phyloP scores from a whole-genome alignment of 345 rosid genomes.

The Eucalyptus victrix region DNA sequence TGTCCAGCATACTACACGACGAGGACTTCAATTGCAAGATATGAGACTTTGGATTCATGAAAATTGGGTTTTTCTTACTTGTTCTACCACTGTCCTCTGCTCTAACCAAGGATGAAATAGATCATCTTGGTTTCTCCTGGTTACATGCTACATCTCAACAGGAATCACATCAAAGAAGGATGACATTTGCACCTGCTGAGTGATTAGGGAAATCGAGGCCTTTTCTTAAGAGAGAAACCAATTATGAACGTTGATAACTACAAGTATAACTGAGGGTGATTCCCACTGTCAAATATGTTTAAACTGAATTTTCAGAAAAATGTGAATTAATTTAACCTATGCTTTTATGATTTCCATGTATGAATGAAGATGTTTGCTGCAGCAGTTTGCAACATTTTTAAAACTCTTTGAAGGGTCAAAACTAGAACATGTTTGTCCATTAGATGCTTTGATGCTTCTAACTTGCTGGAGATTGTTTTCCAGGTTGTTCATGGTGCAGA shows the following conservation, averaged over 20 bases:
- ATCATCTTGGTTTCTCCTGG: not conserved
- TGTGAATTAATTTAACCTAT: not conserved
- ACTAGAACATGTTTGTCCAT: not conserved
- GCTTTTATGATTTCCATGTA: not conserved
- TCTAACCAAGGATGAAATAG: not conserved
- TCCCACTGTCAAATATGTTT: not conserved
- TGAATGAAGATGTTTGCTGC: not conserved
- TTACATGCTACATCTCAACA: not conserved
- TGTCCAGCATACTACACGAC: not conserved
- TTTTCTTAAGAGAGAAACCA: not conserved
- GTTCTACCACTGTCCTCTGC: not conserved
- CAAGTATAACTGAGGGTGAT: not conserved
- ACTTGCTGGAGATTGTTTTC: not conserved
- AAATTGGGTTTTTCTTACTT: not conserved
- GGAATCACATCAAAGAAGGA: not conserved
- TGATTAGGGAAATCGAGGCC: not conserved
- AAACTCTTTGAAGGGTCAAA: not conserved
- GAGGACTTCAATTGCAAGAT: not conserved
- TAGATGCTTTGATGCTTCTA: not conserved
- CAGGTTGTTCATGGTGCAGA: constrained; percentile 88
- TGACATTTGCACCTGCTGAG: not conserved
- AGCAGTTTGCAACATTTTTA: not conserved
- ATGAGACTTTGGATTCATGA: not conserved
- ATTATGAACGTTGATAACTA: not conserved
- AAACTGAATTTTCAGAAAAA: not conserved